Base-by-base conservation (phyloP, 768 basidiomycete species). In the Collybia nuda region DNA sequence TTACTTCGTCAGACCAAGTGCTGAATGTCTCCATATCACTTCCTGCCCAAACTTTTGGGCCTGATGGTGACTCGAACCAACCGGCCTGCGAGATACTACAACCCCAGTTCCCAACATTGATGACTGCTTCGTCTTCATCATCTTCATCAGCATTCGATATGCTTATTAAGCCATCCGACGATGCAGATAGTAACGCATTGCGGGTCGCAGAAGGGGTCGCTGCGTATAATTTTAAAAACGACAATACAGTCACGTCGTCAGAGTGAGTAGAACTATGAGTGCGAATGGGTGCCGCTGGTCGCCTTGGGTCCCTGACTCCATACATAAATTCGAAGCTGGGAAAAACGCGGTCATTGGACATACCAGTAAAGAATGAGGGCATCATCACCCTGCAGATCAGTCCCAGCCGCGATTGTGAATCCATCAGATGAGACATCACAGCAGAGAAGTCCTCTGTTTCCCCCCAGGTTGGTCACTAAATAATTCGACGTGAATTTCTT, bases 11-110 rank as follows among this genome's bases (percentile, higher is more conserved):
- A 22, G 85, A 80, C 95, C 93, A 98, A 12, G 81, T 76, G 49
- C 88, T 88, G 56, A 95, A 88, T 0, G 90, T 93, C 67, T 98
- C 93, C 94, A 97, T 97, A 69, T 97, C 95, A 56, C 91, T 94
- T 9, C 83, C 79, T 19, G 86, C 88, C 93, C 93, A 97, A 6
- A 93, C 73, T 41, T 65, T 70, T 24, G 69, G 69, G 14, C 55
- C 61, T 4, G 59, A 55, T 24, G 66, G 43, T 17, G 62, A 54
- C 17, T 71, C 62, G 44, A 80, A 77, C 86, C 85, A 89, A 1
- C 85, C 92, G 6, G 81, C 83, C 61, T 90, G 88, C 0, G 87
- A 85, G 52, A 92, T 71, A 60, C 86, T 92, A 60, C 83, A 84
- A 2, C 88, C 90, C 83, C 87, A 90, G 55, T 93, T 93, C n/a